These are phyloP conservation scores for Fusarium acutatum DNA, from an alignment of 2,329 filamentous ascomycete species.

Conservation along the genomic window DNA sequence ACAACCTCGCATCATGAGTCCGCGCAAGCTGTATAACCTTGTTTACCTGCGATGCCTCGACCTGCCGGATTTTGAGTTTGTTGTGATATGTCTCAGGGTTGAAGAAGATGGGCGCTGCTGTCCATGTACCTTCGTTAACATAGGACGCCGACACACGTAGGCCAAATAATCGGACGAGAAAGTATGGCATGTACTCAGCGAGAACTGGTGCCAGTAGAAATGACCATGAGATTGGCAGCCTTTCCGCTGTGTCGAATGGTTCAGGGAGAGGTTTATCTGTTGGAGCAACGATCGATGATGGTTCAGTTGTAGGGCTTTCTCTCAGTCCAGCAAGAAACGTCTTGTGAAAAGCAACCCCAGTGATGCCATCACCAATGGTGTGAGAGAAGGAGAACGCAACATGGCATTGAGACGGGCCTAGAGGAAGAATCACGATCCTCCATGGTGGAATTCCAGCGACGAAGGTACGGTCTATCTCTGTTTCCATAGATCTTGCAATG, in stretches of 20 bases:
- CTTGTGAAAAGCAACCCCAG: constrained; percentile 35
- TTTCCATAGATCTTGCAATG: constrained; percentile 16
- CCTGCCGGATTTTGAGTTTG: constrained; percentile 25
- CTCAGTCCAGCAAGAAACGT: constrained; percentile 26
- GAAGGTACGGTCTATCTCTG: constrained; percentile 29
- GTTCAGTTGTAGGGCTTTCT: neutral
- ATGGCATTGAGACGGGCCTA: constrained; percentile 18
- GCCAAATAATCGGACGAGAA: constrained; percentile 22
- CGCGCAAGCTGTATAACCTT: constrained; percentile 16
- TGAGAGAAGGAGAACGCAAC: constrained; percentile 37
- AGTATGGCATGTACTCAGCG: constrained; percentile 21
- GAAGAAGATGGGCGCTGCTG: constrained; percentile 18
- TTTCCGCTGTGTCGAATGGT: constrained; percentile 36
- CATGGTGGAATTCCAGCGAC: constrained; percentile 28
- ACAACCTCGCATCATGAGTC: constrained; percentile 32
- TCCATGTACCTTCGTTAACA: constrained; percentile 33
- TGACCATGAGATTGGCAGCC: constrained; percentile 37
- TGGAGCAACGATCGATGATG: neutral
- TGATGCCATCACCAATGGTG: constrained; percentile 35
- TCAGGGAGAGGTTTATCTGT: constrained; percentile 5
- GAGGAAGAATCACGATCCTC: constrained; percentile 33
- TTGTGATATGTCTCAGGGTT: constrained; percentile 10
- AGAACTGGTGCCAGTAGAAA: constrained; percentile 34
- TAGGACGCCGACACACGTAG: constrained; percentile 15
- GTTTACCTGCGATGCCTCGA: constrained; percentile 12